These are phyloP conservation scores for Lepiota venenata DNA, from an alignment of 768 basidiomycete genomes.

Conservation along the genomic window DNA sequence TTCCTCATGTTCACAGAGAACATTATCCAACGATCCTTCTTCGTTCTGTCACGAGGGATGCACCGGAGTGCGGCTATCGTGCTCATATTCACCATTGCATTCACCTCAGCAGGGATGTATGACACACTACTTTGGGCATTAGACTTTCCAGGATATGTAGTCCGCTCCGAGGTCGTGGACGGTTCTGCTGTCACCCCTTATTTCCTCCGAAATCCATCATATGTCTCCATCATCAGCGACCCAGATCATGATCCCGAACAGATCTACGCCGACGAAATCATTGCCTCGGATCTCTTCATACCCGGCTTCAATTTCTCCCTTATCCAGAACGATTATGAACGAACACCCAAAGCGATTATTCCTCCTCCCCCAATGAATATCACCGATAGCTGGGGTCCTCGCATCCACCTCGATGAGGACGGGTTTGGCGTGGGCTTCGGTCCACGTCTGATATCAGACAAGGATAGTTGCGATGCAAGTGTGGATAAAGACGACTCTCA, in stretches of 20 bases:
- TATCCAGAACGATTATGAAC: constrained; percentile 1
- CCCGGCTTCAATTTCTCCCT: constrained; percentile 17
- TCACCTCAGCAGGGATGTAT: constrained; percentile 14
- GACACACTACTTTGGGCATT: constrained; percentile 21
- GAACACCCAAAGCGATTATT: constrained; percentile 5
- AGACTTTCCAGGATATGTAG: constrained; percentile 19
- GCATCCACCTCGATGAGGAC: constrained; percentile 18
- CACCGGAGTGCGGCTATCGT: constrained; percentile 15
- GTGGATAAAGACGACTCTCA: neutral
- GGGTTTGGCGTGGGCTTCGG: constrained; percentile 16
- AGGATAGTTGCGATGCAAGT: neutral
- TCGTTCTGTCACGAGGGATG: constrained; percentile 10
- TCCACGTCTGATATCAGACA: neutral
- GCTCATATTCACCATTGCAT: constrained; percentile 11
- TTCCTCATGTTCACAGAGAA: constrained; percentile 20
- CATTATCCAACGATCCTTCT: constrained; percentile 15
- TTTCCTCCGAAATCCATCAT: constrained; percentile 14
- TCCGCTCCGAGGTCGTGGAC: constrained; percentile 2
- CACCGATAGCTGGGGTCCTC: no score
- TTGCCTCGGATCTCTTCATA: constrained; percentile 13
- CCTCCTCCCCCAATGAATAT: neutral
- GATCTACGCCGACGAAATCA: constrained; percentile 13
- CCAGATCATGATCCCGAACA: constrained; percentile 3
- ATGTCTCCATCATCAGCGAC: constrained; percentile 14
- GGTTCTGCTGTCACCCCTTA: constrained; percentile 5